Percentiles rank a stretch among this genome's conserved stretches.
Evolutionary conservation across 208 protist species (phyloP).

Genomic region (Strigomonas oncopelti): DNA sequence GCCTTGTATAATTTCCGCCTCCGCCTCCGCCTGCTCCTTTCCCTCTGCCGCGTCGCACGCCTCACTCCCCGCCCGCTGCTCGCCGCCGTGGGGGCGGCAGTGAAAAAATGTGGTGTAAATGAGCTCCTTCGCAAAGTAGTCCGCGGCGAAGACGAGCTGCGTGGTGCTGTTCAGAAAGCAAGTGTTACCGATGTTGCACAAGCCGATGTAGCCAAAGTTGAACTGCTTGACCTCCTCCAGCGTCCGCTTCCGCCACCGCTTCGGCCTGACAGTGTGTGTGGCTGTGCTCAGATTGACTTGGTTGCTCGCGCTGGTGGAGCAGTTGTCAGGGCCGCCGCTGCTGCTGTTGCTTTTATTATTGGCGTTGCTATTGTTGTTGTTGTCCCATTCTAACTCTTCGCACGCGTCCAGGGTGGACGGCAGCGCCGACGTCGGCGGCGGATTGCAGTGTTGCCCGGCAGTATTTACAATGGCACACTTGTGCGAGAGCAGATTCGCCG

Average conservation of each 20-base stretch:
- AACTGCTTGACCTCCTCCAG: background rate
- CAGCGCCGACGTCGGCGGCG: no score
- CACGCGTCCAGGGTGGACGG: background rate
- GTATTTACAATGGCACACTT: no score
- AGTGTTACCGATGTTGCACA: slow-evolving; percentile 59
- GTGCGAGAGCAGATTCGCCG: no score
- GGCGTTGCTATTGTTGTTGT: background rate
- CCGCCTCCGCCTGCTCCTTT: background rate
- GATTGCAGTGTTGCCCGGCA: no score
- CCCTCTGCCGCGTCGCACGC: background rate
- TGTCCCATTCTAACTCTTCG: background rate
- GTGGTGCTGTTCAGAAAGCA: slow-evolving; percentile 68
- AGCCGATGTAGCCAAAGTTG: slow-evolving; percentile 31
- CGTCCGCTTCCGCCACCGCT: background rate
- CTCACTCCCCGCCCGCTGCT: background rate
- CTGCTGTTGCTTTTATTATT: no score
- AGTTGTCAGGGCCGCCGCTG: no score
- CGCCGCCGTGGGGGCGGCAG: background rate
- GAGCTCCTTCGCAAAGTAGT: slow-evolving; percentile 31
- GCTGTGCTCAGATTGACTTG: no score
- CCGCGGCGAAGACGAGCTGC: slow-evolving; percentile 49
- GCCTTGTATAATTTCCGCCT: background rate
- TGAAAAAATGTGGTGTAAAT: slow-evolving; percentile 7
- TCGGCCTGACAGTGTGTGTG: background rate
- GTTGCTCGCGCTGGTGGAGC: no score